These are phyloP conservation scores for Datura wrightii DNA, from an alignment of 257 asterid species.

Conservation along the genomic window DNA sequence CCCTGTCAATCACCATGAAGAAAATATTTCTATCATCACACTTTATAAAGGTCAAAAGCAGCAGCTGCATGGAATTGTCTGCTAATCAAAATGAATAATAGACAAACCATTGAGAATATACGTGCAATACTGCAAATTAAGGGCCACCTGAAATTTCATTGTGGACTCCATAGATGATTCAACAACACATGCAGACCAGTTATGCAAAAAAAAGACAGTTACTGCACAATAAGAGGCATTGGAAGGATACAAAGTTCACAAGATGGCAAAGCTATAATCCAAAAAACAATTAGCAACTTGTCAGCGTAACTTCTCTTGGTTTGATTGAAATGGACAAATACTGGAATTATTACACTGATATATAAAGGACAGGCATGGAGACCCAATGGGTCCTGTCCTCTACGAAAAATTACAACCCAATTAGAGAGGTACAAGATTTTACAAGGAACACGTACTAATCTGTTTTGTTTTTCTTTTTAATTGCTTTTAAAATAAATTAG, in stretches of 20 bases:
- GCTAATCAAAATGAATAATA: background rate
- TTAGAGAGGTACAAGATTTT: background rate
- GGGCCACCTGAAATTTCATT: background rate
- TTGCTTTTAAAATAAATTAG: background rate
- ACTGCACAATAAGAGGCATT: background rate
- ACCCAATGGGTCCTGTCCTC: conserved; percentile 30
- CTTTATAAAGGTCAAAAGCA: background rate
- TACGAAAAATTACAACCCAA: background rate
- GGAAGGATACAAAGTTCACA: conserved; percentile 48
- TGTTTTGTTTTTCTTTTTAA: background rate
- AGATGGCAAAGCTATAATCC: conserved; percentile 47
- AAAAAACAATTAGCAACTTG: conserved; percentile 37
- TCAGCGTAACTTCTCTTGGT: conserved; percentile 32
- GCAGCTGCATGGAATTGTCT: background rate
- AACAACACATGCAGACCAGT: background rate
- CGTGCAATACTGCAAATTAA: background rate
- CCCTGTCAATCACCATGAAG: background rate
- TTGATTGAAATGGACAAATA: conserved; percentile 50
- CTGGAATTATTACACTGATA: conserved; percentile 21
- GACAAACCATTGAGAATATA: background rate
- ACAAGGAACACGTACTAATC: background rate
- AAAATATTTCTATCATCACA: background rate
- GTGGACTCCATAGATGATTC: background rate
- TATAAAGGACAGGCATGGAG: conserved; percentile 33
- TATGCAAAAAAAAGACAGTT: background rate